Evolutionary conservation across 2,329 filamentous ascomycete genomes (phyloP).

Genomic region (Leptographium radiaticola): DNA sequence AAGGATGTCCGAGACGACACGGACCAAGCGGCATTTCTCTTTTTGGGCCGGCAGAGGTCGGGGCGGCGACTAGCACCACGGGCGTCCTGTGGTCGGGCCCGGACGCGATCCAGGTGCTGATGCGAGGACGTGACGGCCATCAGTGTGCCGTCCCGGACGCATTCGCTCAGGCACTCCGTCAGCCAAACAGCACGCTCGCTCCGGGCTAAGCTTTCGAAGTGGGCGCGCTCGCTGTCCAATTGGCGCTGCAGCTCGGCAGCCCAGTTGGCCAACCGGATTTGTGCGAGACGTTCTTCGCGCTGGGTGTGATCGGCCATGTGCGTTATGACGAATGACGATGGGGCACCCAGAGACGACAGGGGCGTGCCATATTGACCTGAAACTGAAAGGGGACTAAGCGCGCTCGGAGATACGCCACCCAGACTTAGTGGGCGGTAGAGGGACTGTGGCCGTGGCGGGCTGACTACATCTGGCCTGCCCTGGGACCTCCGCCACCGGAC

Average conservation of each 20-base stretch:
- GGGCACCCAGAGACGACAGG: constrained; percentile 15
- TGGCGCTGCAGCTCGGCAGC: constrained; percentile 68
- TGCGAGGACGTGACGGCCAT: constrained; percentile 29
- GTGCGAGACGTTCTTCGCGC: constrained; percentile 21
- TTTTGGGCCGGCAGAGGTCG: background rate
- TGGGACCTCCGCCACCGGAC: constrained; percentile 46
- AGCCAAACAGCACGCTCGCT: constrained; percentile 58
- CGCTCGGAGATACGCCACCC: background rate
- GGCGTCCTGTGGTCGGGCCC: background rate
- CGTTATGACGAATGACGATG: constrained; percentile 43
- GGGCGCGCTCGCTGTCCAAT: constrained; percentile 57
- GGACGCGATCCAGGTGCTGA: background rate
- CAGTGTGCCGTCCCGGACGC: constrained; percentile 50
- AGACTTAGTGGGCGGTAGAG: constrained; percentile 6
- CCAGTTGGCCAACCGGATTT: constrained; percentile 67
- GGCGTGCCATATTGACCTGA: background rate
- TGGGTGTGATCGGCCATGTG: constrained; percentile 34
- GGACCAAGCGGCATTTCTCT: background rate
- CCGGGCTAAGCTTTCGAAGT: constrained; percentile 49
- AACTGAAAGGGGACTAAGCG: too few species aligned
- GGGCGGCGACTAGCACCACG: too few species aligned
- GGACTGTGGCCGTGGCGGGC: constrained; percentile 12
- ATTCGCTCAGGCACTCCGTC: constrained; percentile 51
- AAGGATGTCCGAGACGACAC: background rate
- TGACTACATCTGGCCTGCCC: constrained; percentile 8